Percentiles rank a stretch among this genome's conserved stretches.
phyloP scores from a whole-genome alignment of 139 green algal genomes.

The Chlamydomonas urium region DNA sequence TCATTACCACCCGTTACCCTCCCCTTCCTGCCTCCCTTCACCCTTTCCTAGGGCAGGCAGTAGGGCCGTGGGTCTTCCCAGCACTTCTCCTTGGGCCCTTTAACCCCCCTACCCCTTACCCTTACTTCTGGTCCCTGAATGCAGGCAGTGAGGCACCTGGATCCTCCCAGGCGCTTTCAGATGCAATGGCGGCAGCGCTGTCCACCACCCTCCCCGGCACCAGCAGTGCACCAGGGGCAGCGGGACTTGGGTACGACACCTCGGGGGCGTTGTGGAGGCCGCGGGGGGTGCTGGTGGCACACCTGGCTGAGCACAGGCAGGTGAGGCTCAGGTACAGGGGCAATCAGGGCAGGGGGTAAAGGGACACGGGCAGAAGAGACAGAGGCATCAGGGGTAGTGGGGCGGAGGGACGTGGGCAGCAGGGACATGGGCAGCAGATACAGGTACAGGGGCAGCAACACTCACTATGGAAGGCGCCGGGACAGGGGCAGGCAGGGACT shows the following conservation, averaged over 20 bases:
- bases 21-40: not conserved
- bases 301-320: conserved; percentile 85
- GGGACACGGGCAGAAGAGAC: too few relatives aligned
- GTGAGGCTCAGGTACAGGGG: too few relatives aligned
- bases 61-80: not conserved
- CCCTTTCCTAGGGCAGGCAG: not conserved
- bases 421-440: too few relatives aligned
- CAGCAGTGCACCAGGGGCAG: not conserved
- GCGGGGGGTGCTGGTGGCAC: conserved; percentile 79
- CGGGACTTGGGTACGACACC: not conserved
- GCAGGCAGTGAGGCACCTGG: not conserved
- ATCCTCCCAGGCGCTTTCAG: conserved; percentile 11
- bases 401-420: too few relatives aligned
- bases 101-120: not conserved
- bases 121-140: not conserved
- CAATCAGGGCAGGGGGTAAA: too few relatives aligned
- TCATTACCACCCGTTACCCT: too few relatives aligned
- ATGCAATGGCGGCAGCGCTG: conserved; percentile 14
- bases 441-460: too few relatives aligned
- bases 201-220: conserved; percentile 1
- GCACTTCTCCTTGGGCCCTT: not conserved
- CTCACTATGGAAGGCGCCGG: too few relatives aligned
- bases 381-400: too few relatives aligned
- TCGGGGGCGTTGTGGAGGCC: conserved; percentile 61
- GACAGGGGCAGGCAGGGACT: too few relatives aligned